A percentile compares a stretch with the other conserved stretches of the same genome.
These are phyloP conservation scores for Periconia digitata DNA, from an alignment of 2,329 filamentous ascomycete genomes.

Conservation along the genomic window DNA sequence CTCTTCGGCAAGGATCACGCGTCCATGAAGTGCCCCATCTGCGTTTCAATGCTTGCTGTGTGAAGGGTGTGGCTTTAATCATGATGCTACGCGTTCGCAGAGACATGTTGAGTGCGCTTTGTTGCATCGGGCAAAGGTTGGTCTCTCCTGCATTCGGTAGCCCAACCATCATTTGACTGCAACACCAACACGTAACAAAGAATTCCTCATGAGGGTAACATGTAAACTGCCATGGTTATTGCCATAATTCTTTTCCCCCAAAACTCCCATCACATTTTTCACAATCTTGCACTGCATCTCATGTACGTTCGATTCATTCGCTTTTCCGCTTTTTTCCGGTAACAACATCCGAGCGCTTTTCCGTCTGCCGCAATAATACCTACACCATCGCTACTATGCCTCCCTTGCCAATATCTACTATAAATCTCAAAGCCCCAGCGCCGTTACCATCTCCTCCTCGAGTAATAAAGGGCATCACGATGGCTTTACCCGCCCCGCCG, in stretches of 20 bases:
- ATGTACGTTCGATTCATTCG: neutral
- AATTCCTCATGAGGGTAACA: neutral
- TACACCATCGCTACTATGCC: conserved; percentile 2
- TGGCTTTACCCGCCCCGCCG: conserved; percentile 32
- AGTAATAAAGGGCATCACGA: conserved; percentile 15
- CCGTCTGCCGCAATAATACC: neutral
- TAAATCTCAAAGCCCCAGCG: conserved; percentile 6
- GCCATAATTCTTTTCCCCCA: too few species aligned
- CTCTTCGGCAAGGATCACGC: neutral
- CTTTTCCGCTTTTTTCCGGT: conserved; percentile 1
- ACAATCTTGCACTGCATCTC: neutral
- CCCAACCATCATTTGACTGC: neutral
- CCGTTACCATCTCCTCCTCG: conserved; percentile 7
- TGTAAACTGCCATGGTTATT: neutral
- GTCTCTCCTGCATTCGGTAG: neutral
- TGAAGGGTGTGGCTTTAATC: too few species aligned
- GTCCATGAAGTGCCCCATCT: neutral
- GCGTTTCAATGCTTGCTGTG: neutral
- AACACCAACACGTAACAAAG: neutral
- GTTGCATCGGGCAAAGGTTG: neutral
- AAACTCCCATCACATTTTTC: neutral
- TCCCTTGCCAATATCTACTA: neutral
- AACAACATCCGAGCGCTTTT: conserved; percentile 3
- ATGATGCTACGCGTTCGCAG: neutral
- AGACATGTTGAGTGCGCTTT: neutral